Conservation (phyloP, 257 asterid genomes). For the Scutellaria baicalensis region DNA sequence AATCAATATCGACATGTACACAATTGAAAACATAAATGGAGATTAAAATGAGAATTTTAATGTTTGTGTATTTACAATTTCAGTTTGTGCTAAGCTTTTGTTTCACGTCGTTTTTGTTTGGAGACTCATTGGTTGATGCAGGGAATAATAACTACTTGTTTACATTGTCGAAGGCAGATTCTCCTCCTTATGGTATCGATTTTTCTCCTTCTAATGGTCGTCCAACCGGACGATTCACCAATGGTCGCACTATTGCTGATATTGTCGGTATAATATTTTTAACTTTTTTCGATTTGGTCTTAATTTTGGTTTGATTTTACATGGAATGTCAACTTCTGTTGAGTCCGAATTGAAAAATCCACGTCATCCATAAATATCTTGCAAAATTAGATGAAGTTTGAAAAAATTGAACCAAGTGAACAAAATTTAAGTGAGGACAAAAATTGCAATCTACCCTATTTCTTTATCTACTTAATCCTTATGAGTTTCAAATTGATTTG, state of each 20-base stretch:
- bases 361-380: no score
- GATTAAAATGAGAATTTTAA: not conserved
- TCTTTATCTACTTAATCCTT: no score
- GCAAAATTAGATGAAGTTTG: no score
- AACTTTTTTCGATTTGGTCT: no score
- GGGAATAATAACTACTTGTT: slow-evolving; percentile 48
- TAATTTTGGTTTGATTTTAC: no score
- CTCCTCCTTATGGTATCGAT: slow-evolving; percentile 60
- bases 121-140: slow-evolving; percentile 49
- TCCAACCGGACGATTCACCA: slow-evolving; percentile 57
- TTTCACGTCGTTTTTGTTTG: slow-evolving; percentile 39
- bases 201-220: slow-evolving; percentile 38
- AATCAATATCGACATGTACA: not conserved
- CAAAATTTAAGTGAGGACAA: no score
- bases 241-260: slow-evolving; percentile 51
- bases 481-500: not conserved
- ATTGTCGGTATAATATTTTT: slow-evolving; percentile 25
- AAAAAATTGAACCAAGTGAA: no score
- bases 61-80: not conserved
- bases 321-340: no score
- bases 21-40: not conserved
- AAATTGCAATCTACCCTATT: no score
- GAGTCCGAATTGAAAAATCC: no score
- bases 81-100: slow-evolving; percentile 10
- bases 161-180: slow-evolving; percentile 38